These are phyloP conservation scores for Fusarium drepaniforme DNA, from an alignment of 2,329 filamentous ascomycete genomes.

Conservation along the genomic window DNA sequence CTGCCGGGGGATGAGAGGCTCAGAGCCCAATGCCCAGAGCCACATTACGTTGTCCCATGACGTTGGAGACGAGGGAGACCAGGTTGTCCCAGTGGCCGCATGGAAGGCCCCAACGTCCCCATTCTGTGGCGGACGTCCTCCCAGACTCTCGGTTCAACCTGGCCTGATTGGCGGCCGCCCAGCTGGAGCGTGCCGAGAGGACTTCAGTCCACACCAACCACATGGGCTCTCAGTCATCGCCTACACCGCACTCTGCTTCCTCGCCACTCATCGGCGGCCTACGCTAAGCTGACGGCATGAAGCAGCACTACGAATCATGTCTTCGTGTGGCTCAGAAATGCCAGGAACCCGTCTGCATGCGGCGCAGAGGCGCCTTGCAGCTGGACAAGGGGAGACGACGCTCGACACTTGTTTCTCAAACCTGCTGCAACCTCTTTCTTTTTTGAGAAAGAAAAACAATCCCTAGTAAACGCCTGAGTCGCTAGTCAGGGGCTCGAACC, in stretches of 20 bases:
- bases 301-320: conserved; percentile 23
- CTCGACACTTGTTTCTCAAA: conserved; percentile 12
- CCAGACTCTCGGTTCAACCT: conserved; percentile 39
- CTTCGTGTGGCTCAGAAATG: conserved; percentile 21
- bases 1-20: background rate
- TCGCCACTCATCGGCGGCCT: conserved; percentile 44
- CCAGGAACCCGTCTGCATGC: conserved; percentile 21
- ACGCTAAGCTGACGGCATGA: conserved; percentile 39
- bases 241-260: conserved; percentile 34
- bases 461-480: conserved; percentile 33
- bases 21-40: conserved; percentile 12
- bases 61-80: conserved; percentile 29
- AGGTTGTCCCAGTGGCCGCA: conserved; percentile 31
- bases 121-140: conserved; percentile 32
- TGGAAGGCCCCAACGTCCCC: conserved; percentile 32
- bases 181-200: conserved; percentile 29
- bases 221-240: conserved; percentile 26
- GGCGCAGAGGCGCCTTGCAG: conserved; percentile 25
- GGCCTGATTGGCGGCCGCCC: conserved; percentile 46
- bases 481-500: conserved; percentile 43
- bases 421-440: conserved; percentile 11
- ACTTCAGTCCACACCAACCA: conserved; percentile 32
- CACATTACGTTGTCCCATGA: conserved; percentile 21
- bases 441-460: conserved; percentile 12
- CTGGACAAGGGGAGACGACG: conserved; percentile 32